phyloP scores from a whole-genome alignment of 768 basidiomycete genomes.

The Galerina marginata region DNA sequence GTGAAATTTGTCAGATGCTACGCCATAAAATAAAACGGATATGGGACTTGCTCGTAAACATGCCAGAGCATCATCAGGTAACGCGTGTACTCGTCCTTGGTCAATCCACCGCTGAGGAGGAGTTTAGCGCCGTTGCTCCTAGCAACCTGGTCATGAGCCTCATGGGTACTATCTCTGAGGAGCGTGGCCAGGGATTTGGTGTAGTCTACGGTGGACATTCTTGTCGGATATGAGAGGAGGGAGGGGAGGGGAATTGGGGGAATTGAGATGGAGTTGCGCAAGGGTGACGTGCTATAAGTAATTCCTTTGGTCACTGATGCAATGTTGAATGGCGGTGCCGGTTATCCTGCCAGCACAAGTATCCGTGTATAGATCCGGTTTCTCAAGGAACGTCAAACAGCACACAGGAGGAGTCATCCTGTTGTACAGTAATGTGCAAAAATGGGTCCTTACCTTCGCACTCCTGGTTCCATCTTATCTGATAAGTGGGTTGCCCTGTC shows the following conservation, averaged over 20 bases:
- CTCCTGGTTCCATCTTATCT: conserved; percentile 24
- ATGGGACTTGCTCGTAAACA: conserved; percentile 69
- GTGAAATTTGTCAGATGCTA: not conserved
- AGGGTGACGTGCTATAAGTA: not conserved
- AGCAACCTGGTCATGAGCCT: conserved; percentile 64
- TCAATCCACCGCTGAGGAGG: conserved; percentile 62
- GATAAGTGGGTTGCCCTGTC: conserved; percentile 17
- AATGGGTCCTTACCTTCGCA: too few species aligned
- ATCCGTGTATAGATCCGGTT: not conserved
- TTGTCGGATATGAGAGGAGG: conserved; percentile 17
- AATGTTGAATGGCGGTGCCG: not conserved
- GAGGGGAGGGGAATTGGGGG: conserved; percentile 11
- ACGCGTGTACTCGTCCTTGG: conserved; percentile 67
- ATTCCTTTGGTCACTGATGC: too few species aligned
- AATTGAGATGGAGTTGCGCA: conserved; percentile 11
- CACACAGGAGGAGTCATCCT: not conserved
- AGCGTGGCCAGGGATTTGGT: conserved; percentile 51
- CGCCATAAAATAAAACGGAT: conserved; percentile 3
- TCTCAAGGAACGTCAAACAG: conserved; percentile 1
- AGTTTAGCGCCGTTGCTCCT: conserved; percentile 61
- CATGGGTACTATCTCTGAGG: conserved; percentile 49
- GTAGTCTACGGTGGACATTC: conserved; percentile 39
- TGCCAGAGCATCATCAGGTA: conserved; percentile 83
- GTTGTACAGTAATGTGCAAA: not conserved
- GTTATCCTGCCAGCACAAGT: not conserved